Evolutionary conservation across 2,329 filamentous ascomycete species (phyloP), one percentile per base, ranked within the genome.

Genomic region (Fusarium graminum): DNA sequence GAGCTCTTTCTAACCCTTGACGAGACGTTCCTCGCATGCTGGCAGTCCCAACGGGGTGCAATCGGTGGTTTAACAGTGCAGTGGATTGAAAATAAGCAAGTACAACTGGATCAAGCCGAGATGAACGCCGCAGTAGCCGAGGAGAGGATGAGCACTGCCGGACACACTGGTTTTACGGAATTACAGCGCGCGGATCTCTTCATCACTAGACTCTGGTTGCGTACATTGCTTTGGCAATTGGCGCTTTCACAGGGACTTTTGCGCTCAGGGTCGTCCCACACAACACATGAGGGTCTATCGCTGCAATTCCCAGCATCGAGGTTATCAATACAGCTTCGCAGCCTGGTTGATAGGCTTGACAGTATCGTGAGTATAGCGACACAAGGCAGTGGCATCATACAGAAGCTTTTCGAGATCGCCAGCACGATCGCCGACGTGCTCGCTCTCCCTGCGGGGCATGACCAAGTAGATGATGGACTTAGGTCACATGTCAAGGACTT

Each of bases 341-440:
- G 64, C 36, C 74, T 81, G 14, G 77, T 80, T 16, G 70, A 69
- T 42, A 74, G 74, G 4, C 67, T 80, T 2, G 71, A 74, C 7
- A 79, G 73, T 56, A 73, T 77, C 17, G 74, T 76, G 36, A 82
- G 81, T 52, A 82, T 88, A 58, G 81, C 81, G 28, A 82, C 85
- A 6, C 85, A 88, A 65, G 85, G 86, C 9, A 83, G 80, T 36
- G 83, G 83, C 22, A 85, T 88, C 53, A 76, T 87, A 51, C 82
- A 86, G 61, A 88, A 88, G 70, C 77, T 88, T 6, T 86, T 88
- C 54, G 86, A 88, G 68, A 85, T 88, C 61, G 84, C 85, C 0
- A 86, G 85, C 70, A 87, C 85, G 3, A 84, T 88, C 43, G 84
- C 85, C 10, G 85, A 88, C 64, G 85, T 88, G 3, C 79, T 87